These are phyloP conservation scores for Coprinopsis cinerea DNA, from an alignment of 768 basidiomycete genomes.

Conservation along the genomic window DNA sequence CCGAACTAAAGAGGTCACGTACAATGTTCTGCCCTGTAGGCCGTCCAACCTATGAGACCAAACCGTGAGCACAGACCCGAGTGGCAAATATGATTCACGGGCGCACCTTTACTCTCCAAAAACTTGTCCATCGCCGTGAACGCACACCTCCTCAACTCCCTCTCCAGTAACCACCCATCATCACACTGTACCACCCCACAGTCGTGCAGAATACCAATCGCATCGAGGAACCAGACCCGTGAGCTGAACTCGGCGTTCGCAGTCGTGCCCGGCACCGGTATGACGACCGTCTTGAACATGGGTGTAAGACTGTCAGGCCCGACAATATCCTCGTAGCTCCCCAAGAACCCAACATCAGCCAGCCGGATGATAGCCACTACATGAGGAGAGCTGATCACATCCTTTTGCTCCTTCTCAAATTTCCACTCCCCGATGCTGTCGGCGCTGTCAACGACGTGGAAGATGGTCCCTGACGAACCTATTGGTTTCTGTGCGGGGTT, in stretches of 20 bases:
- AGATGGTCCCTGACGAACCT: constrained; percentile 37
- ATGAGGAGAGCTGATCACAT: constrained; percentile 33
- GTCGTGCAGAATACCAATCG: constrained; percentile 40
- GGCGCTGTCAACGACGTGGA: constrained; percentile 36
- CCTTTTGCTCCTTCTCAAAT: constrained; percentile 31
- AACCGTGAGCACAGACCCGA: not conserved
- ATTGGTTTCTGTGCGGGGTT: constrained; percentile 33
- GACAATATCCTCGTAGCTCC: constrained; percentile 37
- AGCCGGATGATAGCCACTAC: constrained; percentile 41
- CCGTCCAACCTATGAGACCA: constrained; percentile 18
- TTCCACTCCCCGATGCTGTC: constrained; percentile 29
- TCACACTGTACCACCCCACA: constrained; percentile 43
- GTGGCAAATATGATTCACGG: not conserved
- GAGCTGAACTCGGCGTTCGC: constrained; percentile 35
- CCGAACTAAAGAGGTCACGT: too few species aligned
- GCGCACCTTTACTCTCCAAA: constrained; percentile 37
- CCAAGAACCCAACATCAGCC: constrained; percentile 36
- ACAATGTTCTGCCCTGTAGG: constrained; percentile 16
- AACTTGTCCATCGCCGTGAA: constrained; percentile 47
- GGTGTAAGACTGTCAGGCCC: constrained; percentile 34
- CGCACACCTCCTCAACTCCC: constrained; percentile 40
- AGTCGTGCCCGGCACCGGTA: constrained; percentile 26
- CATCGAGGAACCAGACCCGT: constrained; percentile 43
- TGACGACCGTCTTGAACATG: constrained; percentile 39
- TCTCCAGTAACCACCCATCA: constrained; percentile 42